Evolutionary conservation across 164 flowering plant species (phyloP), one percentile per base, ranked within the genome.

Genomic region (Vitis amurensis): DNA sequence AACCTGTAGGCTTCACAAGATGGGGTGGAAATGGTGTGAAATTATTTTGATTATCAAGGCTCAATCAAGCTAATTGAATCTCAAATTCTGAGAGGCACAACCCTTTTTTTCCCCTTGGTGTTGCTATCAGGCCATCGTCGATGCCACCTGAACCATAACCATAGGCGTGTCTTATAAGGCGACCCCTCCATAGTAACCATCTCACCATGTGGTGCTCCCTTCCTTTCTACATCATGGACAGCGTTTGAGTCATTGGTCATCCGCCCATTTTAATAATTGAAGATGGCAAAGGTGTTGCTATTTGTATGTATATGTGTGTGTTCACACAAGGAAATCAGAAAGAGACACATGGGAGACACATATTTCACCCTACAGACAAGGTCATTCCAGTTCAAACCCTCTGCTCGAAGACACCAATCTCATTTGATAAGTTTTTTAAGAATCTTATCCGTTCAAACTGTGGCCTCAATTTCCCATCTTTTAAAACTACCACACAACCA

Each of bases 371-470:
- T 64, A 50, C 50, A 27, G 65, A 74, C 69, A 74, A 57, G 57
- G 4, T 63, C 63, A 58, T 23, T 57, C 50, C 70, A 58, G 50
- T 58, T 29, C 29, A 50, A 49, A 70, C 15, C 51, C 37, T 53
- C 11, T 2, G 16, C 23, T 53, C 19, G 59, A 65, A 50, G 60
- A 59, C 63, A 57, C 31, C 48, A 10, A 71, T 7, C 49, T 59
- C 69, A 30, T 9, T 55, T 49, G 58, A 63, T 57, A 17, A 60
- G 12, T 58, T 6, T 37, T 37, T 58, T 57, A 49, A 13, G 44
- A 58, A 68, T 50, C 68, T 74, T 68, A 68, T 74, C 76, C 76
- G 19, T 52, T 68, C 29, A 44, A 68, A 47, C 51, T 50, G 29
- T 68, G 67, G 71, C 53, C 29, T 73, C 59, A 44, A 50, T 66